A percentile compares a stretch with the other conserved stretches of the same genome.
Conservation (phyloP, 371 early-diverging fungal genomes). For the Mucor saturninus region DNA sequence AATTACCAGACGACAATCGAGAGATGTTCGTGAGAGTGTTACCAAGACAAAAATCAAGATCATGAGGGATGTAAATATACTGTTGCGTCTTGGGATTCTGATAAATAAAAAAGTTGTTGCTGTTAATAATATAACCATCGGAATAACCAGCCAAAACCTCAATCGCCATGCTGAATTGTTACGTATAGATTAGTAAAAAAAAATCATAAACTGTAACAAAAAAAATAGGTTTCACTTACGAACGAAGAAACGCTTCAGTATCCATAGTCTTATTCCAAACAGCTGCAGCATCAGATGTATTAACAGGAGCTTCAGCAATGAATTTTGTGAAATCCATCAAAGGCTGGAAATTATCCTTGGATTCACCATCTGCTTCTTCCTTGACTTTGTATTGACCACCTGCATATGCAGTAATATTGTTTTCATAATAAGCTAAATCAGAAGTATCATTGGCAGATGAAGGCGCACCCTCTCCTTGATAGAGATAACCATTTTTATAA, state of each 20-base stretch:
- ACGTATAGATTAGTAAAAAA: no score
- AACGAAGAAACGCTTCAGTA: slow-evolving; percentile 19
- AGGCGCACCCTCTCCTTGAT: slow-evolving; percentile 16
- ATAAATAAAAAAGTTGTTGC: slow-evolving; percentile 26
- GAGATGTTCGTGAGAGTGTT: slow-evolving; percentile 7
- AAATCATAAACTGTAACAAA: not conserved
- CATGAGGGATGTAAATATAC: slow-evolving; percentile 32
- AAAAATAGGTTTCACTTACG: slow-evolving; percentile 16
- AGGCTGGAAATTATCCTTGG: slow-evolving; percentile 1
- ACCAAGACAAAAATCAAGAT: slow-evolving; percentile 38
- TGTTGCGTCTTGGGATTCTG: slow-evolving; percentile 5
- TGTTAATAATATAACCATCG: slow-evolving; percentile 23
- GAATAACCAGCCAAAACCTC: slow-evolving; percentile 18
- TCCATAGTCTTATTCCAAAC: slow-evolving; percentile 24
- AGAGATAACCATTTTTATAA: slow-evolving; percentile 18
- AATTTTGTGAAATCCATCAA: slow-evolving; percentile 31
- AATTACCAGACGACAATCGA: slow-evolving; percentile 28
- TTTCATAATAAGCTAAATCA: slow-evolving; percentile 19
- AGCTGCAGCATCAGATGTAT: slow-evolving; percentile 8
- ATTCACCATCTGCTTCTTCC: slow-evolving; percentile 5
- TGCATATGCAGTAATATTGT: slow-evolving; percentile 12
- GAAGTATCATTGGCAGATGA: not conserved
- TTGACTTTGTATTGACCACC: slow-evolving; percentile 29
- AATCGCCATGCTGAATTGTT: slow-evolving; percentile 15
- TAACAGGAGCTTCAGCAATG: slow-evolving; percentile 5